Conservation (phyloP, 768 basidiomycete species). For the Suillus plorans region DNA sequence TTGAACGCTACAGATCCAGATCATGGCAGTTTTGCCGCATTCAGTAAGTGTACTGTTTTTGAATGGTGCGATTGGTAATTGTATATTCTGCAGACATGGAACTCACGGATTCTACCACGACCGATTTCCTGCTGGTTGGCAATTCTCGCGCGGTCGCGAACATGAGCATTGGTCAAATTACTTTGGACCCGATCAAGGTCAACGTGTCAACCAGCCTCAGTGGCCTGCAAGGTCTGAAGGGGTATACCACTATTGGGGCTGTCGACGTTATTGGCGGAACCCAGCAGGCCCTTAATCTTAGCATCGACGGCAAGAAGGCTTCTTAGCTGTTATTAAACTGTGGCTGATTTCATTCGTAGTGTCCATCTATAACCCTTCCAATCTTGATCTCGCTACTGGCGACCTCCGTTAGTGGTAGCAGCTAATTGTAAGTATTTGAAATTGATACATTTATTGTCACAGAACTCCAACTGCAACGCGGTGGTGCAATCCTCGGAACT, state of each 20-base stretch:
- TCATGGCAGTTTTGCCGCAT: constrained; percentile 53
- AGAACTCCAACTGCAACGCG: constrained; percentile 59
- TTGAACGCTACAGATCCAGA: constrained; percentile 47
- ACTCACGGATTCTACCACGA: constrained; percentile 48
- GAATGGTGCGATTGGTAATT: not conserved
- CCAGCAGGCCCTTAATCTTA: constrained; percentile 53
- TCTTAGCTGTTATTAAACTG: not conserved
- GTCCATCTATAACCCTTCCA: constrained; percentile 67
- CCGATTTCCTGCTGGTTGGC: constrained; percentile 59
- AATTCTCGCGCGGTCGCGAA: constrained; percentile 59
- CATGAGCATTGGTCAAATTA: constrained; percentile 62
- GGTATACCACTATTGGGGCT: constrained; percentile 49
- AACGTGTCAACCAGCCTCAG: constrained; percentile 61
- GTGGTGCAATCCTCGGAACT: constrained; percentile 55
- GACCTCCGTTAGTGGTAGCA: constrained; percentile 54
- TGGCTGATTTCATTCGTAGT: constrained; percentile 35
- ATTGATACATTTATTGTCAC: not conserved
- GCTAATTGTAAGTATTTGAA: not conserved
- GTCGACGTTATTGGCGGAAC: constrained; percentile 73
- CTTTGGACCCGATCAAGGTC: constrained; percentile 70
- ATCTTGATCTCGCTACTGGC: constrained; percentile 58
- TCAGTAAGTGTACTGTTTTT: constrained; percentile 44
- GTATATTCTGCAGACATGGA: constrained; percentile 43
- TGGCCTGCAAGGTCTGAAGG: constrained; percentile 62
- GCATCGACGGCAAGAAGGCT: constrained; percentile 48